These are phyloP conservation scores for Rubia peregrina DNA, from an alignment of 305 asterid genomes.

Conservation along the genomic window DNA sequence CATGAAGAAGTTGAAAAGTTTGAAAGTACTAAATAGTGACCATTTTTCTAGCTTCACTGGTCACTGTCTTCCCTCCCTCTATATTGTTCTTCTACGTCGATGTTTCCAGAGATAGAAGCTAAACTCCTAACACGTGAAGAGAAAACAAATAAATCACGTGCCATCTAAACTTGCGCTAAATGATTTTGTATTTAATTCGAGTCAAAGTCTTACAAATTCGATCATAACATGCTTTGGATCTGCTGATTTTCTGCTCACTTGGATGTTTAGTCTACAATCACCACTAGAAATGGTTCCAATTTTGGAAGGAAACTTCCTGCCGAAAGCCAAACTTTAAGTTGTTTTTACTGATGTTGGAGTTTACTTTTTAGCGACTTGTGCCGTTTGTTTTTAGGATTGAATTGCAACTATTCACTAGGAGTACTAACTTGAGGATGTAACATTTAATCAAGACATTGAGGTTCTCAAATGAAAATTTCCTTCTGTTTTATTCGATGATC, in stretches of 20 bases:
- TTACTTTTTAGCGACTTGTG: background rate
- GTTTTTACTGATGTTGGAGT: no score
- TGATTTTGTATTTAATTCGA: background rate
- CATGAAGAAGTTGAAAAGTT: conserved; percentile 63
- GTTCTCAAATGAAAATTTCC: no score
- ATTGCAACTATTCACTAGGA: background rate
- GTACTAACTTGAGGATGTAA: no score
- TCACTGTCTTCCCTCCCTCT: background rate
- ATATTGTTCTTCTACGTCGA: conserved; percentile 3
- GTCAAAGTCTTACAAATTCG: background rate
- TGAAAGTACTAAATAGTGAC: conserved; percentile 28
- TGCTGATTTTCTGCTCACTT: conserved; percentile 7
- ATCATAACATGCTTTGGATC: background rate
- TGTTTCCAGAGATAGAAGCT: background rate
- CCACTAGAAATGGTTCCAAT: no score
- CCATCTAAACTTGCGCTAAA: background rate
- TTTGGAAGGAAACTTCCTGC: no score
- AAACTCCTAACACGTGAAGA: conserved; percentile 5
- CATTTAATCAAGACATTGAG: no score
- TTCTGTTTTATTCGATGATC: background rate
- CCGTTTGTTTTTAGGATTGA: background rate
- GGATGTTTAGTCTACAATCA: background rate
- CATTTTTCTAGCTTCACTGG: background rate
- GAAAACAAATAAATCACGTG: conserved; percentile 1
- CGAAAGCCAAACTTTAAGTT: no score